These are phyloP conservation scores for Neonectria magnoliae DNA, from an alignment of 2,329 filamentous ascomycete genomes.

Conservation along the genomic window DNA sequence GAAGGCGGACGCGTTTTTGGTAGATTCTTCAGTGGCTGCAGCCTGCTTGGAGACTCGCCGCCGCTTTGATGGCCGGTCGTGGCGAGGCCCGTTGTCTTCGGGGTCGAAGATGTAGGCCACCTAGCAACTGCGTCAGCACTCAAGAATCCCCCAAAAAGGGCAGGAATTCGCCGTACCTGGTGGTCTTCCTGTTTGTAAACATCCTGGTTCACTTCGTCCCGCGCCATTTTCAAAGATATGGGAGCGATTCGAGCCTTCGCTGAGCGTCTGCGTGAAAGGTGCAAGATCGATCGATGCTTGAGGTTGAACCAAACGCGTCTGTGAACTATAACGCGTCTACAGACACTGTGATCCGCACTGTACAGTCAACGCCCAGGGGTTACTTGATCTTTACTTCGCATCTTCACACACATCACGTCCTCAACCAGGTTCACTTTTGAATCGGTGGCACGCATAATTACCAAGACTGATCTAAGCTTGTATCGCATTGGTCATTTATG, in stretches of 20 bases:
- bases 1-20: slow-evolving; percentile 50
- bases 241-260: neutral
- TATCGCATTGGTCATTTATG: slow-evolving; percentile 41
- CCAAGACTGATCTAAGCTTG: slow-evolving; percentile 30
- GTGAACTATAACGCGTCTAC: slow-evolving; percentile 17
- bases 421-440: neutral
- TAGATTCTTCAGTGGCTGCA: slow-evolving; percentile 25
- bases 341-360: slow-evolving; percentile 34
- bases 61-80: slow-evolving; percentile 63
- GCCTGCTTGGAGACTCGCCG: slow-evolving; percentile 61
- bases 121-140: slow-evolving; percentile 50
- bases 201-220: slow-evolving; percentile 35
- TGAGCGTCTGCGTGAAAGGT: slow-evolving; percentile 13
- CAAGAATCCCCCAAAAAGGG: neutral
- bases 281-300: slow-evolving; percentile 20
- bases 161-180: slow-evolving; percentile 47
- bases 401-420: neutral
- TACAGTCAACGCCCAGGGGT: slow-evolving; percentile 9
- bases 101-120: slow-evolving; percentile 71
- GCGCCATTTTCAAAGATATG: slow-evolving; percentile 36
- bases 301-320: slow-evolving; percentile 33
- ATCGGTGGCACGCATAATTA: neutral
- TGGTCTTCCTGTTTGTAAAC: slow-evolving; percentile 55
- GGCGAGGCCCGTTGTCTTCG: slow-evolving; percentile 49
- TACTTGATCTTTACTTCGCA: no score